Percentiles rank a stretch among this genome's conserved stretches.
phyloP scores from a whole-genome alignment of 768 basidiomycete species.

The Candolleomyces aberdarensis region DNA sequence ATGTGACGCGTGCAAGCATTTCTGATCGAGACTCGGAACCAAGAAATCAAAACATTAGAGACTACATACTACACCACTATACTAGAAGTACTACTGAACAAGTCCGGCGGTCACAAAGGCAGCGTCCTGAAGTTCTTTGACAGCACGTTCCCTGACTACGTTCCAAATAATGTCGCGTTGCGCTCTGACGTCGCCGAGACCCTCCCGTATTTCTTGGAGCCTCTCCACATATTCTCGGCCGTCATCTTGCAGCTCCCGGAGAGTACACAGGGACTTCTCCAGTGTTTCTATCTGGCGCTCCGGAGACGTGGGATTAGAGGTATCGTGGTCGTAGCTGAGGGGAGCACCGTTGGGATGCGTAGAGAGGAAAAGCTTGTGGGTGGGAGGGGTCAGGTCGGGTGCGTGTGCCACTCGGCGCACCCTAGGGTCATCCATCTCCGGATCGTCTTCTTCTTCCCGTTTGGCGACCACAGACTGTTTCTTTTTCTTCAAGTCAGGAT shows the following conservation, averaged over 20 bases:
- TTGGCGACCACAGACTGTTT: conserved; percentile 55
- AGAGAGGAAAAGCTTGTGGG: conserved; percentile 65
- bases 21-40: conserved; percentile 8
- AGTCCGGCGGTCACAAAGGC: conserved; percentile 38
- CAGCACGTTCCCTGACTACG: conserved; percentile 67
- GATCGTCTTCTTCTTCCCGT: conserved; percentile 65
- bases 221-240: conserved; percentile 85
- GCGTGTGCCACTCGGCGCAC: conserved; percentile 48
- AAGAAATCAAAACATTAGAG: neutral
- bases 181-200: conserved; percentile 67
- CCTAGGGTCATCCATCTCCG: conserved; percentile 39
- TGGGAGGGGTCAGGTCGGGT: conserved; percentile 62
- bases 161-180: conserved; percentile 78
- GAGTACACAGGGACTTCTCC: conserved; percentile 68
- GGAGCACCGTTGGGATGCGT: conserved; percentile 45
- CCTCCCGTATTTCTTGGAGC: conserved; percentile 79
- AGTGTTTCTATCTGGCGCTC: conserved; percentile 67
- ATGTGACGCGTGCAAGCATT: conserved; percentile 2
- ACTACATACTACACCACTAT: neutral
- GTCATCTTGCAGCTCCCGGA: conserved; percentile 84
- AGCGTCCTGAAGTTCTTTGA: conserved; percentile 71
- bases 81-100: conserved; percentile 8
- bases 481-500: conserved; percentile 43
- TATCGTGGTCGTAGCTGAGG: conserved; percentile 42
- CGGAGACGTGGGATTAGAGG: conserved; percentile 60